Evolutionary conservation across 768 basidiomycete species (phyloP), one percentile per base, ranked within the genome.

Genomic region (Chalciporus sphaerocephalus): DNA sequence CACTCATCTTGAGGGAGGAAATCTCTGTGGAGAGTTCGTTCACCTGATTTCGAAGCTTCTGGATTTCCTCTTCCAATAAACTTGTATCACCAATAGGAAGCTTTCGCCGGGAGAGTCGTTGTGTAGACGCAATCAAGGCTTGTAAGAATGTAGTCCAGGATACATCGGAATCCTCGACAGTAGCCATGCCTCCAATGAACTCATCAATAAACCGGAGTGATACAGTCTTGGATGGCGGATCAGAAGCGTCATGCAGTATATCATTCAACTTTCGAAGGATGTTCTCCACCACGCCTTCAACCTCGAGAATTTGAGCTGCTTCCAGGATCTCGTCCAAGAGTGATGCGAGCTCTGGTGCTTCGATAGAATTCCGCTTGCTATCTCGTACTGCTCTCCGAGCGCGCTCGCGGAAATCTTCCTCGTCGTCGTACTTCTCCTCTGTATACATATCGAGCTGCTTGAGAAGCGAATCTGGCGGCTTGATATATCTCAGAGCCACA

Each of bases 391-490:
- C 58, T 43, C 54, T 67, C n/a, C 63, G 73, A 28, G 78, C 71
- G 27, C 80, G 76, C 51, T 92, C 83, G 30, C 81, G 80, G 65
- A 89, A 75, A 40, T 93, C 88, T 58, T 87, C 83, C 60, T 90
- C 87, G 59, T 96, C 92, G 56, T 94, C 92, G 36, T 84, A 87
- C 54, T 90, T 88, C 62, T 94, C 92, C 51, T 95, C 92, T 0
- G 79, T 76, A 55, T 92, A 95, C 21, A 90, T 74, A 50, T 85
- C 79, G 6, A 93, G 67, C 55, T 94, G 92, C 0, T 74, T 85
- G n/a, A 87, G 59, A n/a, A 95, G 66, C 4, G 55, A 61, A n/a
- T 86, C 90, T 6, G 90, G 87, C 2, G 90, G 88, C 55, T 79
- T 76, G 30, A 81, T 70, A 54, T 90, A 90, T 49, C 83, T 76